Evolutionary conservation across 2,329 filamentous ascomycete species (phyloP).

Genomic region (Phialocephala sp.): DNA sequence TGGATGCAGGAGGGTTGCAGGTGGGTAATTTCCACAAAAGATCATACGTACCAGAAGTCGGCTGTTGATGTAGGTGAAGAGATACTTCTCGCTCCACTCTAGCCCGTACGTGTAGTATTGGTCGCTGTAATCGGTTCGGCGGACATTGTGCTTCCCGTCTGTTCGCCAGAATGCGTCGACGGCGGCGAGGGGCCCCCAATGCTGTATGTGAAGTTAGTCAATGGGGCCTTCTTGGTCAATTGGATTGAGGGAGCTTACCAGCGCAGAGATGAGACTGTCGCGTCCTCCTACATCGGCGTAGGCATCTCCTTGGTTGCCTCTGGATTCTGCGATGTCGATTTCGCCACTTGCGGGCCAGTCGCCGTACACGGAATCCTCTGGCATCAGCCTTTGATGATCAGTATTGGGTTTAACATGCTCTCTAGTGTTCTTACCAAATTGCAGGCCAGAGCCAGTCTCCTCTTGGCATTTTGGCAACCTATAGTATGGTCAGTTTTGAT

Average conservation of each 20-base stretch:
- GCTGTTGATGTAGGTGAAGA: constrained; percentile 83
- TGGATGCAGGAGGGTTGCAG: background rate
- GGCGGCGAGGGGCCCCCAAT: constrained; percentile 66
- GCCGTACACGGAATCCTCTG: constrained; percentile 72
- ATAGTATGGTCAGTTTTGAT: background rate
- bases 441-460: constrained; percentile 90
- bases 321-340: constrained; percentile 80
- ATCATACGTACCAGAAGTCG: constrained; percentile 63
- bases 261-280: constrained; percentile 48
- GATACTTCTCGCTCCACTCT: constrained; percentile 84
- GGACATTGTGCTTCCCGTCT: constrained; percentile 45
- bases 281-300: constrained; percentile 68
- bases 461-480: constrained; percentile 66
- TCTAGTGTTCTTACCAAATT: constrained; percentile 60
- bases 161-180: constrained; percentile 19
- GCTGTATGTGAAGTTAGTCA: constrained; percentile 8
- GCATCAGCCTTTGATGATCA: constrained; percentile 63
- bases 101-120: constrained; percentile 73
- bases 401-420: background rate
- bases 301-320: constrained; percentile 80
- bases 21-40: constrained; percentile 53
- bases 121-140: constrained; percentile 47
- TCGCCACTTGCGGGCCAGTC: constrained; percentile 79
- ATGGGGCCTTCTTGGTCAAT: constrained; percentile 25
- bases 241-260: constrained; percentile 41